phyloP scores from a whole-genome alignment of 75 land plant species.

The Cryptomeria japonica region DNA sequence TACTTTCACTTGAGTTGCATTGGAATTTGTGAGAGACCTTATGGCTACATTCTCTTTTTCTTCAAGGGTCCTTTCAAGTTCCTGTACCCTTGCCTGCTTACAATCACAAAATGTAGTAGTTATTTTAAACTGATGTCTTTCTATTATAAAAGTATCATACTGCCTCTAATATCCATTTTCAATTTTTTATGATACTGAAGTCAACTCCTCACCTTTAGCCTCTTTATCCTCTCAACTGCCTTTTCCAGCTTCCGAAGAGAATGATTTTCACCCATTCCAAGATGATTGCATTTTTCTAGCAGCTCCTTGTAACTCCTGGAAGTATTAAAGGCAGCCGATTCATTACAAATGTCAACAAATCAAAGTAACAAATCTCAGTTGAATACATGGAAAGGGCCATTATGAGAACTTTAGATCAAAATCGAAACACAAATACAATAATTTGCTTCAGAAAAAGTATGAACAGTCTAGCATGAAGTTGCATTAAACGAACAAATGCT shows the following conservation, averaged over 20 bases:
- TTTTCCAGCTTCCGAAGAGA: constrained; percentile 64
- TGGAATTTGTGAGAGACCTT: constrained; percentile 31
- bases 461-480: neutral
- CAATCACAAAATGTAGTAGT: neutral
- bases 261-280: constrained; percentile 81
- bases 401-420: neutral
- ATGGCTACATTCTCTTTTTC: constrained; percentile 66
- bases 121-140: neutral
- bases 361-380: neutral
- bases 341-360: neutral
- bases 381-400: neutral
- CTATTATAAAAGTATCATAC: neutral
- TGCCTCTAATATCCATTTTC: neutral
- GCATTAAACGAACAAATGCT: neutral
- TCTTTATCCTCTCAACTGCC: constrained; percentile 67
- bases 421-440: neutral
- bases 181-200: neutral
- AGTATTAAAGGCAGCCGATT: constrained; percentile 5
- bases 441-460: neutral
- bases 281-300: constrained; percentile 79
- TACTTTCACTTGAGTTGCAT: neutral
- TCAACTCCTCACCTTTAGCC: constrained; percentile 51
- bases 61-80: constrained; percentile 70
- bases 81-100: constrained; percentile 55
- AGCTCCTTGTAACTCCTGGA: constrained; percentile 86